Evolutionary conservation across 768 basidiomycete species (phyloP), one percentile per base, ranked within the genome.

Genomic region (Cystofilobasidium capitatum): DNA sequence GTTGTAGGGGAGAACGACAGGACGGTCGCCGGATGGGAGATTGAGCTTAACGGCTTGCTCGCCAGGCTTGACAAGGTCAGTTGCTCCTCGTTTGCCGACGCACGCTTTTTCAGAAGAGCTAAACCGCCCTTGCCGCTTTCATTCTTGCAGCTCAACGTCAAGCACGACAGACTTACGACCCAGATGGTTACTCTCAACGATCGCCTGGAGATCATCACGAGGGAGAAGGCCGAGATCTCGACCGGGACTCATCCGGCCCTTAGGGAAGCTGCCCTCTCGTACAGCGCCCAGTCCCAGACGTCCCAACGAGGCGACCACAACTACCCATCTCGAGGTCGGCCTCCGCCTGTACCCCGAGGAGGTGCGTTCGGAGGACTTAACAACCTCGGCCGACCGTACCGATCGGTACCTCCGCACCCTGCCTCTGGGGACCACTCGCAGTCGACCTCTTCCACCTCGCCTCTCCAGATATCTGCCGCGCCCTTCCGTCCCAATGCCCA

Each of bases 1-100:
- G 61, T 68, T 26, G 66, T 68, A 1, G 61, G 61, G 2, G 29
- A 22, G 13, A 68, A 68, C 44, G 66, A 68, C 47, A 54, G 36
- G 26, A 12, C 26, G 29, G 9, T 44, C 20, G 13, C 31, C 0
- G 66, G 63, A 29, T 68, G 66, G 66, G 66, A 68, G 22, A 45
- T 29, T 22, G 66, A 68, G 42, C 24, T 68, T 6, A 37, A 44
- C 7, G 61, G 39, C n/a, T 22, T 68, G 37, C 24, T 68, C 0
- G 44, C 17, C 10, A 68, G 63, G 57, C 40, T 68, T 3, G 66
- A 68, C 24, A 68, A 68, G 66, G 66, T 62, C 16, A 44, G 66
- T 57, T 35, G n/a, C 17, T 39, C 58, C 40, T 39, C 0, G 12
- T n/a, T 33, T 36, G 1, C 22, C 29, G 16, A 12, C 35, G 9